Percentiles rank a stretch among this genome's conserved stretches.
Evolutionary conservation across 805 yeast genomes (phyloP).

Genomic region (Candida andamanensis): DNA sequence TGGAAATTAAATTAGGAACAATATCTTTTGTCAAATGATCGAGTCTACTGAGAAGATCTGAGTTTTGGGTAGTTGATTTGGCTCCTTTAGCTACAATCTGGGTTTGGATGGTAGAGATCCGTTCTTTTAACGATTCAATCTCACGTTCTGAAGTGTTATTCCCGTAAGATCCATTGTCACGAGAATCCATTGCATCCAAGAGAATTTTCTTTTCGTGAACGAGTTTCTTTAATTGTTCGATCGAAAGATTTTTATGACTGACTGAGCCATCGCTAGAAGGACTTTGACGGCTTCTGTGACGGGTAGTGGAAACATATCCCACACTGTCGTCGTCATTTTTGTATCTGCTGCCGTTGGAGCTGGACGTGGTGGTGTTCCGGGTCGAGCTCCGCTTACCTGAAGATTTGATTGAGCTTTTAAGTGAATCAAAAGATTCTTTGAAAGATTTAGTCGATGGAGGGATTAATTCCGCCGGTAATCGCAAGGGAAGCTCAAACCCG

Average conservation of each 20-base stretch:
- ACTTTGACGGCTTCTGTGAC: slow-evolving; percentile 40
- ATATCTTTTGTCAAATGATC: slow-evolving; percentile 56
- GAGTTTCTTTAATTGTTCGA: slow-evolving; percentile 55
- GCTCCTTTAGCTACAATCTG: slow-evolving; percentile 23
- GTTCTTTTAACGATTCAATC: slow-evolving; percentile 59
- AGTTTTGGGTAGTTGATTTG: slow-evolving; percentile 40
- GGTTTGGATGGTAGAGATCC: slow-evolving; percentile 47
- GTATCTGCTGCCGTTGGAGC: slow-evolving; percentile 32
- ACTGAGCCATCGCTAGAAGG: slow-evolving; percentile 16
- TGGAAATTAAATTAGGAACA: slow-evolving; percentile 65
- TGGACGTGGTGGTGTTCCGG: slow-evolving; percentile 16
- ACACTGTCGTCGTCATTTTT: slow-evolving; percentile 71
- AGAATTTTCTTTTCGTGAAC: slow-evolving; percentile 69
- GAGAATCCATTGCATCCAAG: slow-evolving; percentile 66
- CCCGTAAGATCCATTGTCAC: slow-evolving; percentile 44
- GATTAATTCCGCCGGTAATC: slow-evolving; percentile 81
- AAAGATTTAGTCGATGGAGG: slow-evolving; percentile 81
- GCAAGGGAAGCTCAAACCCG: slow-evolving; percentile 78
- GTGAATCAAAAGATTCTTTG: slow-evolving; percentile 62
- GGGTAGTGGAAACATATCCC: slow-evolving; percentile 66
- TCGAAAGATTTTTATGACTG: slow-evolving; percentile 32
- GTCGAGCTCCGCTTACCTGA: slow-evolving; percentile 24
- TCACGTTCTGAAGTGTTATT: slow-evolving; percentile 42
- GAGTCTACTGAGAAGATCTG: slow-evolving; percentile 52
- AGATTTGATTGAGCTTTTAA: slow-evolving; percentile 63